Percentiles rank a stretch among this genome's conserved stretches.
Conservation (phyloP, 1,139 yeast species). For the Hyphopichia fennica region DNA sequence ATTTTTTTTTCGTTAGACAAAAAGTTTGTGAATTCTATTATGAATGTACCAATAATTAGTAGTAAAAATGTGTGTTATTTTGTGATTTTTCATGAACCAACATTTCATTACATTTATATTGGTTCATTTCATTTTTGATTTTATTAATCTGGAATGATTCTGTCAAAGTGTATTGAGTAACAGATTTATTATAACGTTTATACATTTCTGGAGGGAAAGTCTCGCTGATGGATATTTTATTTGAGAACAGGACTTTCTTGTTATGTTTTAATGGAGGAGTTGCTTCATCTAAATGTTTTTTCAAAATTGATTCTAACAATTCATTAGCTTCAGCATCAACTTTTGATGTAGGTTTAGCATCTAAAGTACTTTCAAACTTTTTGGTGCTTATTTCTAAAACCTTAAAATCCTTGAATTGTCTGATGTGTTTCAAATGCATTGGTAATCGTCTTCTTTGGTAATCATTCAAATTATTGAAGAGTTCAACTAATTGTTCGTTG, state of each 20-base stretch:
- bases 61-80: constrained; percentile 53
- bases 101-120: constrained; percentile 56
- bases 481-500: constrained; percentile 28
- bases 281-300: constrained; percentile 1
- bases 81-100: constrained; percentile 53
- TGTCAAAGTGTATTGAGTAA: constrained; percentile 50
- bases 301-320: constrained; percentile 6
- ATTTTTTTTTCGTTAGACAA: background rate
- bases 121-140: constrained; percentile 52
- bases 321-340: background rate
- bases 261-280: constrained; percentile 3
- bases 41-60: constrained; percentile 18
- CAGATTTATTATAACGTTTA: constrained; percentile 52
- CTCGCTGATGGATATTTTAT: constrained; percentile 43
- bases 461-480: constrained; percentile 28
- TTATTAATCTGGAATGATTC: constrained; percentile 46
- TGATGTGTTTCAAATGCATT: constrained; percentile 37
- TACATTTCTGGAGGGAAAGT: constrained; percentile 50
- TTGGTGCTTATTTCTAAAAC: constrained; percentile 32
- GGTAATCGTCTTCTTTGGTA: constrained; percentile 33
- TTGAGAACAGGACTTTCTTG: constrained; percentile 42
- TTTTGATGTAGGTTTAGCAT: constrained; percentile 3
- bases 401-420: constrained; percentile 41
- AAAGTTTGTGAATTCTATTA: background rate
- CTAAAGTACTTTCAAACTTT: constrained; percentile 28